Conservation (phyloP, 352 stramenopile species). For the Globisporangium lucens region DNA sequence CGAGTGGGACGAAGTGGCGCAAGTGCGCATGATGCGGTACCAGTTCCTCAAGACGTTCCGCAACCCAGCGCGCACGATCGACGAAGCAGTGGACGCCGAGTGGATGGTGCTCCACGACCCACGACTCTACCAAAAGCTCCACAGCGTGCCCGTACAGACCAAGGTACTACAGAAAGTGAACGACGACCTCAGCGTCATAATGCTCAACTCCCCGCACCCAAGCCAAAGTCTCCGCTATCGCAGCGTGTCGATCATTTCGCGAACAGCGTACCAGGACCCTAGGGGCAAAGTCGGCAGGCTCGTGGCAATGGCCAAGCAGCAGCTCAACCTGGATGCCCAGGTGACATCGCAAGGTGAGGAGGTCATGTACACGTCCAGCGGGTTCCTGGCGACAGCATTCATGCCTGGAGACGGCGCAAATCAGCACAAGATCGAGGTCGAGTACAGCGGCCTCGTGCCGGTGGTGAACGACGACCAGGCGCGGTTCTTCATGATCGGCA, state of each 20-base stretch:
- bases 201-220: constrained; percentile 1
- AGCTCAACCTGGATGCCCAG: neutral
- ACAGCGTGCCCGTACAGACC: neutral
- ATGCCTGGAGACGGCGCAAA: neutral
- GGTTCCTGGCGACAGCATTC: constrained; percentile 2
- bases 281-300: neutral
- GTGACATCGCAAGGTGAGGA: neutral
- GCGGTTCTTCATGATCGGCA: constrained; percentile 4
- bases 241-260: constrained; percentile 1
- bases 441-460: constrained; percentile 1
- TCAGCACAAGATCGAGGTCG: neutral
- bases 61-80: constrained; percentile 1
- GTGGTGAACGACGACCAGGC: neutral
- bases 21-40: constrained; percentile 5
- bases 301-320: constrained; percentile 5
- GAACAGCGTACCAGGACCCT: neutral
- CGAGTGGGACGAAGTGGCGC: neutral
- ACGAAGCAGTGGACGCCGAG: constrained; percentile 3
- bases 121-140: constrained; percentile 3
- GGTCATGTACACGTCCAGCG: neutral
- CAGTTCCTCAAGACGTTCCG: constrained; percentile 7
- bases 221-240: neutral
- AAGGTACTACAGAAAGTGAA: neutral
- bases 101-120: constrained; percentile 4
- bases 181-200: neutral